Evolutionary conservation across 2,329 filamentous ascomycete genomes (phyloP), one percentile per base, ranked within the genome.

Genomic region (Alternaria longipes): DNA sequence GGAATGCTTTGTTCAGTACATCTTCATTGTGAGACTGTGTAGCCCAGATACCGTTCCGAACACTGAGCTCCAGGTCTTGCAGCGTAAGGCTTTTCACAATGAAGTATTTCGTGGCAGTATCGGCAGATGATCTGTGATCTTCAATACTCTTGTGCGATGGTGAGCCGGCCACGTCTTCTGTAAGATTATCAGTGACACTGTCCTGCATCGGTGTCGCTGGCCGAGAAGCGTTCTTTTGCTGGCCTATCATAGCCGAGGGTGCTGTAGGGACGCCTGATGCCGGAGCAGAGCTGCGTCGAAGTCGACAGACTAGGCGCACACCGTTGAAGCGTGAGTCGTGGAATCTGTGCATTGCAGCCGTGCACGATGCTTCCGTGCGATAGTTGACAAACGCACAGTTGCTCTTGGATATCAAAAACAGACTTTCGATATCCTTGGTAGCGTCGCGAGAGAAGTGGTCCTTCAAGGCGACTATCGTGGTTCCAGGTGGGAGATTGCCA

Each of bases 321-420:
- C 92, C 90, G 70, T 94, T 89, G 70, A 97, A 97, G 57, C 90
- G 90, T 1, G 93, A 97, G 73, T 98, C 94, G 77, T 98, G 93
- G 45, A 98, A 90, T 67, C 92, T 89, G 46, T 89, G 86, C 82
- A 97, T 92, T 0, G 94, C 94, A 8, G 87, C 84, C 7, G 86
- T 81, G 74, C 93, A 97, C 5, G 89, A 88, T 3, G 84, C 81
- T 71, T 97, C 93, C 52, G 92, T 91, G 64, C 90, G 91, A 77
- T 96, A 98, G 74, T 98, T 98, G 66, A 97, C 93, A 81, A 98
- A 98, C 0, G 94, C 94, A 74, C 94, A 98, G 75, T 97, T 97
- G 77, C 94, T 97, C 78, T 97, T 97, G 0, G 94, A 94, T 41
- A 98, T 98, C 36, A 98, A 82, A 68, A 98, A 97, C 0, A 98